Base-by-base conservation (phyloP, 768 basidiomycete genomes). In the Floccularia luteovirens region DNA sequence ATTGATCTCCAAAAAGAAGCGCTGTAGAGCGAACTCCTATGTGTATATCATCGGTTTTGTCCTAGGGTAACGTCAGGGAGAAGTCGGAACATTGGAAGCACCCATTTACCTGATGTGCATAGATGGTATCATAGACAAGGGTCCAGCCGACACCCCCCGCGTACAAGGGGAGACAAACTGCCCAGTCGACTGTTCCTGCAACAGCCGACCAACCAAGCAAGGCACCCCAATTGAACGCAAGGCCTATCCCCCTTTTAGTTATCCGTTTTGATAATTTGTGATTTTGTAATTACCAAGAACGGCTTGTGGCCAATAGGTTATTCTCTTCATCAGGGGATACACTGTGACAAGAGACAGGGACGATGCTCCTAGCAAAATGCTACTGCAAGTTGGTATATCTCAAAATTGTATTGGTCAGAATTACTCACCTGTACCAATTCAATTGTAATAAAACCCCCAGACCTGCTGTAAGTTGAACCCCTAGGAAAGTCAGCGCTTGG, bases 11-110 rank as follows among this genome's bases (percentile, higher is more conserved):
- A 54, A 98, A 98, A 30, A 97, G 75, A 31, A 98, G 70, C 1
- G 96, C 96, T 2, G 92, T 99, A 10, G 92, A 96, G 43, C 82
- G 88, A 57, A 99, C 93, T 24, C 89, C 90, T 17, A 77, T 89
- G 31, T 74, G 66, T 36, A 88, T 68, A 53, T 99, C 96, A 65
- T 99, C 96, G 12, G 46, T 54, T 64, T 98, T 99, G 63, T 99
- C 96, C 87, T 96, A 56, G 36, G 14, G 5, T 23, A 37, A n/a
- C n/a, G n/a, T n/a, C n/a, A n/a, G n/a, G n/a, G n/a, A n/a, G n/a
- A n/a, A n/a, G n/a, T n/a, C n/a, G n/a, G n/a, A 20, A 10, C 13
- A 23, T 35, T 30, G 20, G 16, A 14, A 14, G 22, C 45, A 87
- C 90, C 67, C 97, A 94, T 59, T 99, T 96, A 2, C 79, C 43